Base-by-base conservation (phyloP, 495 filamentous ascomycete genomes). In the Daldinia loculata region DNA sequence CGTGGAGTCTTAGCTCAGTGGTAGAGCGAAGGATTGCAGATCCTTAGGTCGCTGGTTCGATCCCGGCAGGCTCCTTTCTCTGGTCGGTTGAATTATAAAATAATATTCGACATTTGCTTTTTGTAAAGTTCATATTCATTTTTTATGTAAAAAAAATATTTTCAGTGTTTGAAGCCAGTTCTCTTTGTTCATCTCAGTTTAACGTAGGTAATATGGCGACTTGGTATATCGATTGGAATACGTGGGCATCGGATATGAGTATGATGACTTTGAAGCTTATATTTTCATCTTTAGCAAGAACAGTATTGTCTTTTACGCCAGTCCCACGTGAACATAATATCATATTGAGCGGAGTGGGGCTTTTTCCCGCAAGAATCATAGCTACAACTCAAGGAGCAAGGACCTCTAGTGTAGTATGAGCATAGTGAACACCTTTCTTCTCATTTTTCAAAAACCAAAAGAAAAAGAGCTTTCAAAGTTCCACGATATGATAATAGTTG, bases 11-110 rank as follows among this genome's bases (percentile, higher is more conserved):
- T 53, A 53, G 50, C 50, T 53, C 50, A 53, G 50, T 53, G 50
- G 50, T 53, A 53, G 50, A 53, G 50, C 50, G 50, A 53, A 30
- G 50, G 50, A 53, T 53, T 53, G 50, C 50, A 53, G 50, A 53
- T 53, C 50, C 50, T 30, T 53, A 53, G 50, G 50, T 53, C 50
- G 50, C 50, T 5, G 50, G 50, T 53, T 53, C 50, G 50, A 53
- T 53, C 50, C 50, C 50, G 50, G 50, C 50, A 53, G 50, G 50
- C 50, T 53, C 50, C 50, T 53, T 53, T 53, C 17, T 36, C 2
- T 11, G 14, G 4, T 24, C 4, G 11, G 6, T 11, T 4, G 15
- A 5, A 64, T 41, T n/a, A n/a, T n/a, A n/a, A n/a, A n/a, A 14
- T n/a, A 36, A 6, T 36, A 14, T 48, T 24, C 17, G 11, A 48